Base-by-base conservation (phyloP, 176 grass and related monocot species). In the Panicum miliaceum region DNA sequence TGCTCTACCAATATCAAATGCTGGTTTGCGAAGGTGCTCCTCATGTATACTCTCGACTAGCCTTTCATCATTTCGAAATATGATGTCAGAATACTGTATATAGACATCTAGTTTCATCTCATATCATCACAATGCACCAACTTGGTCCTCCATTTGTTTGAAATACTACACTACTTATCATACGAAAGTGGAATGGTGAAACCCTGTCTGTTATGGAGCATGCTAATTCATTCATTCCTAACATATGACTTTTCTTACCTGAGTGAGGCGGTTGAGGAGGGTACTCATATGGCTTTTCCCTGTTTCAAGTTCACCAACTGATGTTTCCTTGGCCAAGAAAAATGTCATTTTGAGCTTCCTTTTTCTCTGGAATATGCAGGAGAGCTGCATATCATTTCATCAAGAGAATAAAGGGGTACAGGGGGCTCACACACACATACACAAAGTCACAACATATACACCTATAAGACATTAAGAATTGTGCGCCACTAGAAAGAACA, bases 51-150 rank as follows among this genome's bases (percentile, higher is more conserved):
- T 71, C 23, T 81, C n/a, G 3, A 62, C 3, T 64, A 22, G 23
- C 35, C 25, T 52, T 75, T 4, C 6, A 15, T 84, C 20, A 64
- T 68, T 61, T 59, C 11, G 43, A 27, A 47, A 56, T 52, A 47
- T 7, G 26, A 40, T 86, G 19, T 53, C n/a, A 48, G n/a, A 86
- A 64, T 7, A 47, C 13, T 51, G 41, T 20, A 12, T 2, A 27
- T 64, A 71, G 46, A 26, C 35, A 36, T 60, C 15, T 60, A 6
- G 8, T 37, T 48, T 52, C 81, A 75, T 65, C 40, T n/a, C 35
- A 12, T 48, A 74, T 23, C 22, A 34, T 84, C 61, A 48, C n/a
- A 82, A 36, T 71, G 43, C 56, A 82, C 36, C 67, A 35, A 77
- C 76, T 78, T 88, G 63, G 9, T 23, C 13, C 52, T 68, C 4